Conservation (phyloP, 306 rosid species). For the Prunus mira region DNA sequence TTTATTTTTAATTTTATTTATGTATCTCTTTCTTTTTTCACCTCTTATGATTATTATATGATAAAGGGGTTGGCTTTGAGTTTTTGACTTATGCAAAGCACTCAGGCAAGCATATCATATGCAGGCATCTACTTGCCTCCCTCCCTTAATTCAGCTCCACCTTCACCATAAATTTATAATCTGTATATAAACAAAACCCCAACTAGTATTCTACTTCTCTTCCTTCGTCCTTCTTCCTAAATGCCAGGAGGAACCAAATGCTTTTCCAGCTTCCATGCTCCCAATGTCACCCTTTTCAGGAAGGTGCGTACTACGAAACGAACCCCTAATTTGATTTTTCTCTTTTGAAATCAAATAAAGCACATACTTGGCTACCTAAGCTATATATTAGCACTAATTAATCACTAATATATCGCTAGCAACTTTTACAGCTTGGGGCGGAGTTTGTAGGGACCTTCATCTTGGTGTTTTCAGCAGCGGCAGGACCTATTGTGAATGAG, state of each 20-base stretch:
- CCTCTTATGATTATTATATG: no score
- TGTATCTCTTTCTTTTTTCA: no score
- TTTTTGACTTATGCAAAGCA: not conserved
- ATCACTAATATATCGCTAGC: no score
- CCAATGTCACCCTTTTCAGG: not conserved
- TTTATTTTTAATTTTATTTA: no score
- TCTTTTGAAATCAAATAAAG: not conserved
- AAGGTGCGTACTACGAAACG: constrained; percentile 3
- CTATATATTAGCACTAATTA: no score
- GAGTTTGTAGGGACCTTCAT: constrained; percentile 59
- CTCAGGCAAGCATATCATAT: not conserved
- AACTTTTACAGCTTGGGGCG: constrained; percentile 29
- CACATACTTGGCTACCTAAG: not conserved
- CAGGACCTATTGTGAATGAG: constrained; percentile 37
- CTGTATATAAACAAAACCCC: not conserved
- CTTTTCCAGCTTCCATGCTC: not conserved
- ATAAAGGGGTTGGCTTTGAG: not conserved
- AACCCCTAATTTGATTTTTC: no score
- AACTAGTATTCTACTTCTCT: not conserved
- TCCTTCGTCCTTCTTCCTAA: not conserved
- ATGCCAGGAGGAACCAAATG: constrained; percentile 1
- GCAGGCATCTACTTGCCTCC: not conserved
- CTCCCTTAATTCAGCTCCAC: not conserved
- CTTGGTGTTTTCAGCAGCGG: constrained; percentile 40
- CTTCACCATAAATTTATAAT: not conserved